These are phyloP conservation scores for Colletotrichum spaethianum DNA, from an alignment of 2,329 filamentous ascomycete species.

Conservation along the genomic window DNA sequence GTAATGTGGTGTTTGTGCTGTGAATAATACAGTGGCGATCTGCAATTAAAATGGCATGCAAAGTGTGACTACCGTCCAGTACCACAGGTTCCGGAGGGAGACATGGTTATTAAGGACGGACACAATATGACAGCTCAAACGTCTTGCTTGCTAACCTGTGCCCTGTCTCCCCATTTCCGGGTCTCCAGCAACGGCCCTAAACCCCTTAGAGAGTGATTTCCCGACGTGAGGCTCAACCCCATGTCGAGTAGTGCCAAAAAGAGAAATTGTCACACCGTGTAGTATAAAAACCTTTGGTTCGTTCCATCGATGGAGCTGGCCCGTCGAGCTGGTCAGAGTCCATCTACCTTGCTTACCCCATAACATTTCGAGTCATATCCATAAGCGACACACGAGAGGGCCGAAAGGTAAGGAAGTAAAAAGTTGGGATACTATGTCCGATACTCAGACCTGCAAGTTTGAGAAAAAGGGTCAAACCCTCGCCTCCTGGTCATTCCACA, in stretches of 20 bases:
- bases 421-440: not conserved
- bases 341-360: not conserved
- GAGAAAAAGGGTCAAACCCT: slow-evolving; percentile 8
- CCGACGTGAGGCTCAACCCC: slow-evolving; percentile 6
- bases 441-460: not conserved
- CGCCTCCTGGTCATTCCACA: slow-evolving; percentile 6
- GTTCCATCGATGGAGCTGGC: not conserved
- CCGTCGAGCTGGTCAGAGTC: not conserved
- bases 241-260: not conserved
- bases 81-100: slow-evolving; percentile 16
- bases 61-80: not conserved
- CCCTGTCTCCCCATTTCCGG: not conserved
- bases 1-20: too few species aligned
- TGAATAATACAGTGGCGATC: not conserved
- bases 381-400: not conserved
- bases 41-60: not conserved
- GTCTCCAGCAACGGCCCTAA: not conserved
- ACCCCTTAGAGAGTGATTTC: not conserved
- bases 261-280: not conserved
- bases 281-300: not conserved
- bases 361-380: not conserved
- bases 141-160: not conserved
- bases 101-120: slow-evolving; percentile 31
- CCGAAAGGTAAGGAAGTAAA: not conserved
- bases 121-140: not conserved